Percentiles rank a stretch among this genome's conserved stretches.
These are phyloP conservation scores for Cladosporium sp. DNA, from an alignment of 2,329 filamentous ascomycete species.

Conservation along the genomic window DNA sequence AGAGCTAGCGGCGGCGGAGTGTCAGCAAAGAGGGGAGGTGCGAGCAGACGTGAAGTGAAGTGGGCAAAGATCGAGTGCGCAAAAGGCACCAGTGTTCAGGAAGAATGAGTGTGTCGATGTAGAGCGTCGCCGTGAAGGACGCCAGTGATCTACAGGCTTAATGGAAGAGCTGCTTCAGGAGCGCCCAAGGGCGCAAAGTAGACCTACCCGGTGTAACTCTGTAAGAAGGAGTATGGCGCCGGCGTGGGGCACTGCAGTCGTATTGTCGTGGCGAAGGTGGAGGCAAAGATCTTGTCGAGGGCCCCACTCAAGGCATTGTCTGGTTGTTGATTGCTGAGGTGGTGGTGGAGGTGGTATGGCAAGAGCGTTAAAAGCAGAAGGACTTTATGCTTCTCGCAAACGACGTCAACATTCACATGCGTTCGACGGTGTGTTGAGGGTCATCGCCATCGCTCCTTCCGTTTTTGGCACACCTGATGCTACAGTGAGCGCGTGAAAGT, in stretches of 20 bases:
- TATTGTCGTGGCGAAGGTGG: not conserved
- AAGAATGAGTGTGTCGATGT: not conserved
- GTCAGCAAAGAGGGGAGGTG: not conserved
- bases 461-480: not conserved
- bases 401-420: not conserved
- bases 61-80: not conserved
- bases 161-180: not conserved
- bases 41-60: not conserved
- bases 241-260: not conserved
- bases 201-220: not conserved
- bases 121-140: not conserved
- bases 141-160: not conserved
- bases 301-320: not conserved
- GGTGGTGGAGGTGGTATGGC: not conserved
- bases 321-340: not conserved
- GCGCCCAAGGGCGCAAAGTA: not conserved
- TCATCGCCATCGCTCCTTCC: not conserved
- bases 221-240: not conserved
- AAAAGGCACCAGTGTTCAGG: not conserved
- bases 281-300: not conserved
- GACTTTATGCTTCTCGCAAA: not conserved
- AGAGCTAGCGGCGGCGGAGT: not conserved
- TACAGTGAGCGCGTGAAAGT: not conserved
- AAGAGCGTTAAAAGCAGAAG: not conserved
- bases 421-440: not conserved